Evolutionary conservation across 2,329 filamentous ascomycete genomes (phyloP).

Genomic region (Ophiostoma angusticollis): DNA sequence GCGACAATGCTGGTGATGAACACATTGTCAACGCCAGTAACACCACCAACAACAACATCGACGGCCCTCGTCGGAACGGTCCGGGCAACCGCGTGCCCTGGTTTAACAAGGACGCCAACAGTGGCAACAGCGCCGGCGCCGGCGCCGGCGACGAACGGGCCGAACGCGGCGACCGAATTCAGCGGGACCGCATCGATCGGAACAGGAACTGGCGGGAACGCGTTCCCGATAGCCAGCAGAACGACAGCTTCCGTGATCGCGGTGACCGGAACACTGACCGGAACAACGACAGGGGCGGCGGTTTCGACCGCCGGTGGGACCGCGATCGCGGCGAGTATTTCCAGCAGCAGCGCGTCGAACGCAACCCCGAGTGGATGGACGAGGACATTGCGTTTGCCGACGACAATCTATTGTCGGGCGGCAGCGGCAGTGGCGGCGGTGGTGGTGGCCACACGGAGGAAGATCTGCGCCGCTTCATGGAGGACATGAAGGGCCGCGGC

Average conservation of each 20-base stretch:
- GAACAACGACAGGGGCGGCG: neutral
- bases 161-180: slow-evolving; percentile 13
- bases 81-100: slow-evolving; percentile 51
- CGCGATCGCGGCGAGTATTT: slow-evolving; percentile 29
- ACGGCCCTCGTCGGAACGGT: slow-evolving; percentile 50
- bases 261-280: no score
- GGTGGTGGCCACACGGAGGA: slow-evolving; percentile 66
- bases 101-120: slow-evolving; percentile 46
- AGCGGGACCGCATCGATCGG: slow-evolving; percentile 43
- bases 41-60: slow-evolving; percentile 36
- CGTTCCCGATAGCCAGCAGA: slow-evolving; percentile 26
- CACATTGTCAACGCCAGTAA: no score
- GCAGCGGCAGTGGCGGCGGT: slow-evolving; percentile 34
- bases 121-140: neutral
- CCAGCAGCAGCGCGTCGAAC: slow-evolving; percentile 42
- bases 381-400: slow-evolving; percentile 23
- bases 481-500: slow-evolving; percentile 62
- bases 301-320: slow-evolving; percentile 41
- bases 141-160: slow-evolving; percentile 19
- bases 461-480: slow-evolving; percentile 91
- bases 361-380: slow-evolving; percentile 87
- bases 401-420: slow-evolving; percentile 1
- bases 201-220: slow-evolving; percentile 50
- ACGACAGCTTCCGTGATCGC: slow-evolving; percentile 38
- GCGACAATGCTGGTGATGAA: slow-evolving; percentile 26